phyloP scores from a whole-genome alignment of 2,329 filamentous ascomycete species.

The Colletotrichum filicis region DNA sequence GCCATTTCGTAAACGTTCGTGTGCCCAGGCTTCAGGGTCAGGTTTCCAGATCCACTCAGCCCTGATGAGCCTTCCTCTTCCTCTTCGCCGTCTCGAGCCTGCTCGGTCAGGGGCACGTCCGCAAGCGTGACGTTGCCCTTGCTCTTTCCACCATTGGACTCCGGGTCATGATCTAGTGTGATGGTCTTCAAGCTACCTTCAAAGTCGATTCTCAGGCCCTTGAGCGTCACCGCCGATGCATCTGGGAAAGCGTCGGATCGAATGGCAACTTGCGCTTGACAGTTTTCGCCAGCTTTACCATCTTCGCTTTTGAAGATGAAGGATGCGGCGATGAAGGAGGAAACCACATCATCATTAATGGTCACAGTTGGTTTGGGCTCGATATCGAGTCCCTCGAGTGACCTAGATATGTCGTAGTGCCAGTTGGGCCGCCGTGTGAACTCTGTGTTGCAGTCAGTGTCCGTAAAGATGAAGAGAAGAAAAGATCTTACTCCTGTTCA shows the following conservation, averaged over 20 bases:
- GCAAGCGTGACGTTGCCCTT: constrained; percentile 39
- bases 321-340: constrained; percentile 64
- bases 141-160: constrained; percentile 19
- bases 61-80: constrained; percentile 46
- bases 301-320: constrained; percentile 70
- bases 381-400: constrained; percentile 60
- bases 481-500: constrained; percentile 64
- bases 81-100: background rate
- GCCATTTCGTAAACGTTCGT: constrained; percentile 78
- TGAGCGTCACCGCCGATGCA: constrained; percentile 63
- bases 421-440: constrained; percentile 66
- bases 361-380: constrained; percentile 60
- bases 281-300: constrained; percentile 70
- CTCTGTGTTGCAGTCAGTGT: constrained; percentile 44
- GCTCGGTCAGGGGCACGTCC: constrained; percentile 42
- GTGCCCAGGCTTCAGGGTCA: constrained; percentile 75
- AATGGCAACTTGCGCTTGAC: constrained; percentile 67
- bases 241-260: constrained; percentile 65
- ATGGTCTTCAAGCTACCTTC: constrained; percentile 68
- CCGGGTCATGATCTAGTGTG: constrained; percentile 56
- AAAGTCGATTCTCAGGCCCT: constrained; percentile 64
- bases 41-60: constrained; percentile 50
- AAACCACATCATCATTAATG: constrained; percentile 60
- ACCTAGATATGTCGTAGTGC: constrained; percentile 70
- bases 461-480: background rate